Evolutionary conservation across 176 grass and related monocot genomes (phyloP).

Genomic region (Tillandsia leiboldiana): DNA sequence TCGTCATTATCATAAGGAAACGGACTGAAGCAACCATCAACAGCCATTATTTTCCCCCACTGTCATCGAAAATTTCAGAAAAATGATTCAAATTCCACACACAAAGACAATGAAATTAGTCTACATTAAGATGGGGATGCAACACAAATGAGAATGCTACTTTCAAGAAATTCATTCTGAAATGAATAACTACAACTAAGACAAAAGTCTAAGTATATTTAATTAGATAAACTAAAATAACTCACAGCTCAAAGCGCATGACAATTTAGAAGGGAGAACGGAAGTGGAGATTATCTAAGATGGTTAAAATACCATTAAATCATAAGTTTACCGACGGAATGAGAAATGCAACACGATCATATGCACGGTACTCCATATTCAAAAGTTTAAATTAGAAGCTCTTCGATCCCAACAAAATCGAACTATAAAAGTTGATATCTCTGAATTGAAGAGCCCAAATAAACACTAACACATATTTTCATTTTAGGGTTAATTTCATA

Average conservation of each 20-base stretch:
- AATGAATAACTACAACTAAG: not conserved
- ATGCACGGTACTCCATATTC: not conserved
- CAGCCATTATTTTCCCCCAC: slow-evolving; percentile 26
- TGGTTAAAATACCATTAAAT: not conserved
- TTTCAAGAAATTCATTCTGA: not conserved
- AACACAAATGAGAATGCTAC: not conserved
- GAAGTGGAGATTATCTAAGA: not conserved
- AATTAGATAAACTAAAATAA: not conserved
- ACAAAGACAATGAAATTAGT: not conserved
- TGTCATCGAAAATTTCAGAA: not conserved
- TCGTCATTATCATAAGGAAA: slow-evolving; percentile 11
- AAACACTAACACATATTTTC: not conserved
- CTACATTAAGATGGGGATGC: not conserved
- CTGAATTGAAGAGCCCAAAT: not conserved
- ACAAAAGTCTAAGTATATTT: not conserved
- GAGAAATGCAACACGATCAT: not conserved
- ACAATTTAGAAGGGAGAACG: not conserved
- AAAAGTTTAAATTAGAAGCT: not conserved
- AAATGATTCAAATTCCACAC: slow-evolving; percentile 19
- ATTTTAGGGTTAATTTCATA: not conserved
- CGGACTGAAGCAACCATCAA: slow-evolving; percentile 24
- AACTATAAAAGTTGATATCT: not conserved
- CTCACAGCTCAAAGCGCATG: not conserved
- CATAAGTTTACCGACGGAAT: no score
- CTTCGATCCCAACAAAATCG: not conserved